A percentile compares a stretch with the other conserved stretches of the same genome.
These are phyloP conservation scores for Aspergillus costaricaensis DNA, from an alignment of 2,329 filamentous ascomycete genomes.

Conservation along the genomic window DNA sequence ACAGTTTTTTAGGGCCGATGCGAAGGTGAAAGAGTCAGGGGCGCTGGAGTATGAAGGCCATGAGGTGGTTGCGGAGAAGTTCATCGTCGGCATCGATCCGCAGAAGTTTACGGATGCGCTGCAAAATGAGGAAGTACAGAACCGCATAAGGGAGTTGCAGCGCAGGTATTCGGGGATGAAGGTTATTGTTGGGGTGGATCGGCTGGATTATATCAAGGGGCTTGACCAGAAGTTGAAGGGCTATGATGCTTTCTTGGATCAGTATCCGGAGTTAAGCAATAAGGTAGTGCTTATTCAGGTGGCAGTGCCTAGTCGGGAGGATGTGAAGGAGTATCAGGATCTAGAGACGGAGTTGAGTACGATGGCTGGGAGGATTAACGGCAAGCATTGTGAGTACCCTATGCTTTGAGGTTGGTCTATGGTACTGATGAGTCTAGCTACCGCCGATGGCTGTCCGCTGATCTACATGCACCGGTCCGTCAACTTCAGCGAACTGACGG, in stretches of 20 bases:
- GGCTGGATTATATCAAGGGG: conserved; percentile 95
- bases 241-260: conserved; percentile 85
- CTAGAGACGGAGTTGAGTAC: conserved; percentile 88
- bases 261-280: conserved; percentile 90
- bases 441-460: conserved; percentile 92
- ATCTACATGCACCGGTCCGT: conserved; percentile 95
- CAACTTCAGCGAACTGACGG: conserved; percentile 89
- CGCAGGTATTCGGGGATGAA: conserved; percentile 87
- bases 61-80: conserved; percentile 81
- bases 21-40: conserved; percentile 69
- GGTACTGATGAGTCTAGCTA: conserved; percentile 53
- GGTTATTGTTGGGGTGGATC: conserved; percentile 89
- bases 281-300: conserved; percentile 93
- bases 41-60: conserved; percentile 76
- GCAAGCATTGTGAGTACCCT: conserved; percentile 67
- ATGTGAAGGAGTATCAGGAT: conserved; percentile 95
- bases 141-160: conserved; percentile 74
- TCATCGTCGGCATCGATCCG: conserved; percentile 93
- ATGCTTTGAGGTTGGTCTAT: too few species aligned
- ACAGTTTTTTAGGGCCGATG: conserved; percentile 28
- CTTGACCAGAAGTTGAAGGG: conserved; percentile 93
- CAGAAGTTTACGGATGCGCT: conserved; percentile 87
- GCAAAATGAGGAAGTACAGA: conserved; percentile 72
- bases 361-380: conserved; percentile 90
- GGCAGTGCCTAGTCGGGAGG: conserved; percentile 77